phyloP scores from a whole-genome alignment of 352 stramenopile genomes.

The Pythium dissimile region DNA sequence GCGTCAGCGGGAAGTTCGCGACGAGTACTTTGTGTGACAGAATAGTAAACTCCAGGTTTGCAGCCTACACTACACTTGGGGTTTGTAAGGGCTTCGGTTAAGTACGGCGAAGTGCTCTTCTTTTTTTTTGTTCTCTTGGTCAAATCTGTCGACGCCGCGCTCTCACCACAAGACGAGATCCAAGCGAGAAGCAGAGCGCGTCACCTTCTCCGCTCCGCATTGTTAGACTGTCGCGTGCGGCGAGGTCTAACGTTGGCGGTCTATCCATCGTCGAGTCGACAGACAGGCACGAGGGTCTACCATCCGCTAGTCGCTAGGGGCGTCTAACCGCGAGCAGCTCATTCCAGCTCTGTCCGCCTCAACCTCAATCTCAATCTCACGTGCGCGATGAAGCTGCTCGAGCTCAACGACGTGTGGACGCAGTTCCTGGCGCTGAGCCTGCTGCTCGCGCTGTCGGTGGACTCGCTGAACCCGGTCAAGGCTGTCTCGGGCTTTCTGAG shows the following conservation, averaged over 20 bases:
- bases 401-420: constrained; percentile 78
- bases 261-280: too few species aligned
- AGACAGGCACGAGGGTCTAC: too few species aligned
- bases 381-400: constrained; percentile 63
- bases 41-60: neutral
- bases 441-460: constrained; percentile 75
- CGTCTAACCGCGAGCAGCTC: neutral
- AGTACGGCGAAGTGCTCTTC: constrained; percentile 9
- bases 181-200: neutral
- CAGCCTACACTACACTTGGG: too few species aligned
- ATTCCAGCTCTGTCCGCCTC: too few species aligned
- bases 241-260: neutral
- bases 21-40: neutral
- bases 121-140: constrained; percentile 1
- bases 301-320: too few species aligned
- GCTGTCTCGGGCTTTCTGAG: constrained; percentile 70
- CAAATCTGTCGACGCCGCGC: neutral
- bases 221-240: too few species aligned
- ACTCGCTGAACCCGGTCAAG: constrained; percentile 88
- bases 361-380: neutral
- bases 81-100: constrained; percentile 10
- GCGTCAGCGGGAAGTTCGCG: constrained; percentile 10
- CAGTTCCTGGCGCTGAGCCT: constrained; percentile 76
- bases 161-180: neutral
- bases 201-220: neutral